Base-by-base conservation (phyloP, 176 grass and related monocot species). In the Thinopyrum elongatum region DNA sequence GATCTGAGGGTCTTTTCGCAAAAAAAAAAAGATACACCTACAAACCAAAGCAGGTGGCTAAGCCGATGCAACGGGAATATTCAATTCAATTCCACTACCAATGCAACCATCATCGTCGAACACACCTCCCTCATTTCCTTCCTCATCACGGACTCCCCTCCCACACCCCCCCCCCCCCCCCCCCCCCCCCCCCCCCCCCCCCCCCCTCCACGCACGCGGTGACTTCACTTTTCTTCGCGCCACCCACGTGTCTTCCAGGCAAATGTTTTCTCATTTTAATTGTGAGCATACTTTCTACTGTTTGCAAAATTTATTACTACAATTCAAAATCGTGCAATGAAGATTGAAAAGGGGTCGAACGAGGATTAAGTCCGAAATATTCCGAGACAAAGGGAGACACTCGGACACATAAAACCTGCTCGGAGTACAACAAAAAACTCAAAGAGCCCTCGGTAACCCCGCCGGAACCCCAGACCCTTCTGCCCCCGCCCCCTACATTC, bases 401-500 rank as follows among this genome's bases (percentile, higher is more conserved):
- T 42, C 39, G 11, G 8, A 9, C 42, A 44, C 51, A 57, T 57
- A 57, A 57, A 57, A 57, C 51, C 47, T 6, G 15, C 47, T 17
- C 47, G 15, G 47, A 51, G 17, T 57, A 57, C 19, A 57, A 21
- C 17, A 21, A 19, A 55, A 57, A 57, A 16, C 51, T 17, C 51
- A 6, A 57, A 57, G 49, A 57, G 51, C 51, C 51, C 17, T 57
- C 17, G 47, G 69, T 72, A 10, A 29, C 82, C 70, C 77, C 63
- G 83, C 71, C 70, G 71, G 83, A 85, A 51, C 51, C 55, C 74
- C 47, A 30, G 49, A 38, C 15, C 35, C 60, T 65, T 5, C 44
- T 41, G 7, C 36, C 38, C 38, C 42, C 10, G 44, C 74, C 22
- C 25, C 26, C 26, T 12, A 58, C 15, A 75, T 90, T 70, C 78